phyloP scores from a whole-genome alignment of 2,329 filamentous ascomycete genomes.

The Acrodontium crateriforme region DNA sequence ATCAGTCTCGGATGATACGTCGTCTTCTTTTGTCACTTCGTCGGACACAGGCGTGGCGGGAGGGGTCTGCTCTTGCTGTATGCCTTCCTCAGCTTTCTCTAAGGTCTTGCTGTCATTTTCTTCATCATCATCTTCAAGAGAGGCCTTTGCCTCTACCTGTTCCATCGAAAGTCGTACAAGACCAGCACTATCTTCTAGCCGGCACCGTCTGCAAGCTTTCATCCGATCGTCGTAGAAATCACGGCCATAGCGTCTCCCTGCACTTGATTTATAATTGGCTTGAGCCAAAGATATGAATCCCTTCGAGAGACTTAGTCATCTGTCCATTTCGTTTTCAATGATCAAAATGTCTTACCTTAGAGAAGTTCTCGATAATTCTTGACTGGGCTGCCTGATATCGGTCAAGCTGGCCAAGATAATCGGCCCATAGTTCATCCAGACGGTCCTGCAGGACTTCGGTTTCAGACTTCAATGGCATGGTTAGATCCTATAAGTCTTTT shows the following conservation, averaged over 20 bases:
- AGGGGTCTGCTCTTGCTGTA: slow-evolving; percentile 5
- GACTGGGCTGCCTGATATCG: slow-evolving; percentile 49
- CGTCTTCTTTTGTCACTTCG: background rate
- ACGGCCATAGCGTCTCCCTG: slow-evolving; percentile 48
- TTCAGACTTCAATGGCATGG: too few species aligned
- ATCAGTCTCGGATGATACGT: background rate
- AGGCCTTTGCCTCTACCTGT: slow-evolving; percentile 1
- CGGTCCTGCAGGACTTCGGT: slow-evolving; percentile 23
- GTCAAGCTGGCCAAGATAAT: slow-evolving; percentile 53
- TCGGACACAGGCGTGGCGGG: slow-evolving; percentile 32
- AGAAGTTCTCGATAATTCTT: slow-evolving; percentile 41
- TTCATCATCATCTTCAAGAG: slow-evolving; percentile 1
- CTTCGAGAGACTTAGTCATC: slow-evolving; percentile 11
- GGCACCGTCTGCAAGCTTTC: slow-evolving; percentile 40
- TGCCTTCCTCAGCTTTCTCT: background rate
- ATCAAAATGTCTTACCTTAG: slow-evolving; percentile 31
- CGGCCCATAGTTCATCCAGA: slow-evolving; percentile 51
- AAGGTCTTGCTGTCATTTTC: background rate
- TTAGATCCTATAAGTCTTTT: too few species aligned
- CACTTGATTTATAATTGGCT: slow-evolving; percentile 53
- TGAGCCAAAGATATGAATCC: slow-evolving; percentile 47
- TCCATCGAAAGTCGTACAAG: slow-evolving; percentile 3
- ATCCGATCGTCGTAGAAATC: slow-evolving; percentile 63
- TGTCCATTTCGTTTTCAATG: background rate
- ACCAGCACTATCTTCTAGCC: slow-evolving; percentile 25